These are phyloP conservation scores for Echeveria elegans DNA, from an alignment of 164 flowering plant species.

Conservation along the genomic window DNA sequence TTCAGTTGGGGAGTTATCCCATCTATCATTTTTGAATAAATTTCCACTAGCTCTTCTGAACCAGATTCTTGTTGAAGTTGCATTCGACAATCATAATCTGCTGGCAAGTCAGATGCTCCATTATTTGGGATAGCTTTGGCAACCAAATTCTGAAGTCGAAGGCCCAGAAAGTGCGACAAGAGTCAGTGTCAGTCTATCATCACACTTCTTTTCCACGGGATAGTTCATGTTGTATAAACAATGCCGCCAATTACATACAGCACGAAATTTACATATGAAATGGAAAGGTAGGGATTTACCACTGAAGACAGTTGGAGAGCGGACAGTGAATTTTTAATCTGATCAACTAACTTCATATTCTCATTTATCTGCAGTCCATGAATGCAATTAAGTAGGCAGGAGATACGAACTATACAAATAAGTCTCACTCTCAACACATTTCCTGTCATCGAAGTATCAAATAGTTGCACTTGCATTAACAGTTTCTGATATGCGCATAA, in stretches of 20 bases:
- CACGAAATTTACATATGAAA: constrained; percentile 15
- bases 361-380: constrained; percentile 42
- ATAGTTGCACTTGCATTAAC: too few relatives aligned
- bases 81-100: constrained; percentile 6
- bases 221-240: not conserved
- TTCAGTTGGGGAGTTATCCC: not conserved
- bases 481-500: too few relatives aligned
- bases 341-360: constrained; percentile 43
- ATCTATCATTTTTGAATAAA: constrained; percentile 15
- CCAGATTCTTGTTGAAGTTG: constrained; percentile 7
- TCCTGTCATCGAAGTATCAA: too few relatives aligned
- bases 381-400: not conserved
- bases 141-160: not conserved
- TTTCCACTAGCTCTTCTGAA: constrained; percentile 18
- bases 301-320: constrained; percentile 34
- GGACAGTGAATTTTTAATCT: constrained; percentile 36
- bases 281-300: constrained; percentile 25
- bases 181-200: not conserved
- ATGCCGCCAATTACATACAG: not conserved
- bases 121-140: not conserved
- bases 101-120: not conserved
- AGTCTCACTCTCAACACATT: too few relatives aligned
- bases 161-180: not conserved
- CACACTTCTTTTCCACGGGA: not conserved
- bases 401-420: not conserved